phyloP scores from a whole-genome alignment of 2,329 filamentous ascomycete species.

The Scedosporium minutisporum region DNA sequence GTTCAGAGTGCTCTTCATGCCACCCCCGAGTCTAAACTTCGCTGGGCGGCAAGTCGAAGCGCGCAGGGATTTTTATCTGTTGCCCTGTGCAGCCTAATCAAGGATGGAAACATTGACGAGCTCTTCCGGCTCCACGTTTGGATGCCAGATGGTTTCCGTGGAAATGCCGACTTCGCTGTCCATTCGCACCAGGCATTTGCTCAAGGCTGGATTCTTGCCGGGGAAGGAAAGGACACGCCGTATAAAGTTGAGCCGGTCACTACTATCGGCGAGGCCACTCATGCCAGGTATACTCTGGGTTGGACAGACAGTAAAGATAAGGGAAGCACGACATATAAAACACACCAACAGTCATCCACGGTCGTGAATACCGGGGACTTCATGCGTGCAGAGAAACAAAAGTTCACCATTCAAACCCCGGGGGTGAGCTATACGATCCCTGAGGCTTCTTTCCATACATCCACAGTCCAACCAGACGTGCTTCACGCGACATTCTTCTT shows the following conservation, averaged over 20 bases:
- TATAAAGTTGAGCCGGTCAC: slow-evolving; percentile 16
- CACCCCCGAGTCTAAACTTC: background rate
- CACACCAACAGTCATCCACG: slow-evolving; percentile 16
- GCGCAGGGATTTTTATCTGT: slow-evolving; percentile 25
- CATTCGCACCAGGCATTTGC: slow-evolving; percentile 25
- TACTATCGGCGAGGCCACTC: slow-evolving; percentile 14
- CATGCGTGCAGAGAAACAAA: slow-evolving; percentile 9
- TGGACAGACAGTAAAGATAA: slow-evolving; percentile 17
- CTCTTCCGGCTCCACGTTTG: slow-evolving; percentile 25
- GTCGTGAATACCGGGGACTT: slow-evolving; percentile 16
- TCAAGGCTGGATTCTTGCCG: slow-evolving; percentile 26
- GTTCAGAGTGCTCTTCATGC: background rate
- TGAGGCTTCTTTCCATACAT: slow-evolving; percentile 18
- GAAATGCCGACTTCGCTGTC: slow-evolving; percentile 16
- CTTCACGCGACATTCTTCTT: slow-evolving; percentile 26
- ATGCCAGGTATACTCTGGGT: slow-evolving; percentile 18
- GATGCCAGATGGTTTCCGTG: slow-evolving; percentile 21
- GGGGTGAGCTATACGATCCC: slow-evolving; percentile 20
- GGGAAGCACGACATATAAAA: slow-evolving; percentile 14
- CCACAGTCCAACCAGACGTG: slow-evolving; percentile 16
- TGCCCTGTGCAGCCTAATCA: slow-evolving; percentile 22
- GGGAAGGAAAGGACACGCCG: slow-evolving; percentile 19
- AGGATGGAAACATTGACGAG: slow-evolving; percentile 22
- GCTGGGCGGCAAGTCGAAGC: slow-evolving; percentile 14
- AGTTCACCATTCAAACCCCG: slow-evolving; percentile 9